Base-by-base conservation (phyloP, 345 rosid genomes). In the Salix koriyanagi region DNA sequence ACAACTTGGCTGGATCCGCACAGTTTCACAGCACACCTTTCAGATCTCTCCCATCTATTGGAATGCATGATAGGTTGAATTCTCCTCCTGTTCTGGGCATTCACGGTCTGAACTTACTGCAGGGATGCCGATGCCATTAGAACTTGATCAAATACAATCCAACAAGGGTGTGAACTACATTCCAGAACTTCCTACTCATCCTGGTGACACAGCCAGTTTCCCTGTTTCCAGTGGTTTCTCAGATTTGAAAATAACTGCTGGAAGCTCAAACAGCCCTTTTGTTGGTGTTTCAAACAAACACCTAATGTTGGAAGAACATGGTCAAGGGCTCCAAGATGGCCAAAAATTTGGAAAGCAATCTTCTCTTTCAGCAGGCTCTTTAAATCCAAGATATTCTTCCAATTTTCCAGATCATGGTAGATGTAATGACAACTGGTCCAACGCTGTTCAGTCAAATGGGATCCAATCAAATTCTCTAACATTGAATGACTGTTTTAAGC, bases 91-190 rank as follows among this genome's bases (percentile, higher is more conserved):
- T 87, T 74, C 78, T 92, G 25, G 87, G 98, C 72, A 80, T 87
- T 41, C 89, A 85, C 4, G 89, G 82, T 81, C 87, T 89, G 39
- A 88, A 73, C 80, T 77, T 91, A 58, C 91, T 91, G 70, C 95
- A 89, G 76, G 98, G 26, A 82, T 91, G 79, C 97, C 95, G n/a
- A 76, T 87, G 37, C 84, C 94, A 46, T 67, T 88, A 61, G 97
- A 87, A 78, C 83, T 88, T 37, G 91, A 89, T 75, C 90, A 90
- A 76, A 81, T 89, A 62, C 95, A 88, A 58, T 71, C 85, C 72
- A 88, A 81, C 86, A 90, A 87, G 73, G 65, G 79, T 18, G 76
- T 44, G 70, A 52, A 70, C 28, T 77, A 70, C 69, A 81, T 50
- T 62, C 79, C 73, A 72, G 87, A 87, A 69, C 78, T 89, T 50